These are phyloP conservation scores for Cadophora sp. DNA, from an alignment of 2,329 filamentous ascomycete genomes.

Conservation along the genomic window DNA sequence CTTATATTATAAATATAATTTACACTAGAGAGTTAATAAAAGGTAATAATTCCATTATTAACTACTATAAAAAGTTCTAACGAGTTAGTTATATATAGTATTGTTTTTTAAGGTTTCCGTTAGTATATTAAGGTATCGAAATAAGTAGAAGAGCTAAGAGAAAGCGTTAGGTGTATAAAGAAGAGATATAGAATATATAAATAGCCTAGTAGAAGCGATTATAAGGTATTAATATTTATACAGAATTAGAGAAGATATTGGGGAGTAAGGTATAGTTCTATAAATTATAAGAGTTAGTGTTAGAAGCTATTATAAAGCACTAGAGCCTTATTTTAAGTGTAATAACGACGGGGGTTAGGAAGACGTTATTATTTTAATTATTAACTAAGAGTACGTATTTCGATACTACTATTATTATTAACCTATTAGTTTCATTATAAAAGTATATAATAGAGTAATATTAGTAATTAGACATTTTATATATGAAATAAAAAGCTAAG, in stretches of 20 bases:
- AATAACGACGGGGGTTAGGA: too few relatives aligned
- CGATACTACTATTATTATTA: constrained; percentile 13
- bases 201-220: constrained; percentile 23
- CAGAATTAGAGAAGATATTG: constrained; percentile 19
- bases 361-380: constrained; percentile 19
- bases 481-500: neutral
- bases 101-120: constrained; percentile 24
- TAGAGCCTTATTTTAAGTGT: constrained; percentile 20
- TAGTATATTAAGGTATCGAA: constrained; percentile 17
- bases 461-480: constrained; percentile 11
- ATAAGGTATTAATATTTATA: constrained; percentile 13
- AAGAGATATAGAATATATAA: constrained; percentile 17
- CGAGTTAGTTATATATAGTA: constrained; percentile 12
- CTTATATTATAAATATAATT: too few relatives aligned
- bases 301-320: constrained; percentile 25
- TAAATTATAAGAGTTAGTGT: too few relatives aligned
- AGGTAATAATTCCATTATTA: too few relatives aligned
- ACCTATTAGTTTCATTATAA: constrained; percentile 17
- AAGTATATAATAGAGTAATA: constrained; percentile 17
- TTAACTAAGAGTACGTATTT: constrained; percentile 11
- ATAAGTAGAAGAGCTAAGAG: constrained; percentile 22
- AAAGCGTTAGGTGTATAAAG: constrained; percentile 23
- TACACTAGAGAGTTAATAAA: too few relatives aligned
- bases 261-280: too few relatives aligned
- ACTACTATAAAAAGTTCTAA: neutral